A percentile compares a stretch with the other conserved stretches of the same genome.
phyloP scores from a whole-genome alignment of 768 basidiomycete species.

The Calocybe indica region DNA sequence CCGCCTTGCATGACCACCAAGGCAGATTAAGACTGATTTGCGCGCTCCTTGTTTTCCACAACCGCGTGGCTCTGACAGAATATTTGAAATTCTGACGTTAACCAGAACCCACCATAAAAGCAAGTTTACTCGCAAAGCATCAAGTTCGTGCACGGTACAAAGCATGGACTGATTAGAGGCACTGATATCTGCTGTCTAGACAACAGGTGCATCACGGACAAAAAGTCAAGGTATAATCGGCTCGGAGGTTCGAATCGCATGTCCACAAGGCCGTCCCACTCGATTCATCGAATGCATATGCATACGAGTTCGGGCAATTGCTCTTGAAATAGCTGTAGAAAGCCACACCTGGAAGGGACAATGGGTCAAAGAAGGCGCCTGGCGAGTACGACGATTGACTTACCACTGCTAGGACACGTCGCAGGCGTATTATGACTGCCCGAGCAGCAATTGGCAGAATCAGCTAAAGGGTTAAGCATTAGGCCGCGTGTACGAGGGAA shows the following conservation, averaged over 20 bases:
- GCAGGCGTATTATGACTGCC: slow-evolving; percentile 23
- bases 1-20: too few relatives aligned
- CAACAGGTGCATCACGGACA: slow-evolving; percentile 12
- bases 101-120: too few relatives aligned
- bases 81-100: too few relatives aligned
- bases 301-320: slow-evolving; percentile 28
- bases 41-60: too few relatives aligned
- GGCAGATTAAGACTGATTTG: too few relatives aligned
- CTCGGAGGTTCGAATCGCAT: slow-evolving; percentile 23
- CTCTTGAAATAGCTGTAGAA: slow-evolving; percentile 20
- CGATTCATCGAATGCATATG: slow-evolving; percentile 41
- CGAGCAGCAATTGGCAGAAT: slow-evolving; percentile 32
- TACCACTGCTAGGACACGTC: slow-evolving; percentile 30
- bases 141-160: too few relatives aligned
- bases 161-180: too few relatives aligned
- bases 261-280: slow-evolving; percentile 42
- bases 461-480: slow-evolving; percentile 5
- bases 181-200: too few relatives aligned
- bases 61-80: too few relatives aligned
- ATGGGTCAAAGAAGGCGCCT: not conserved
- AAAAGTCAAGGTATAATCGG: slow-evolving; percentile 24
- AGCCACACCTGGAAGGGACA: slow-evolving; percentile 13
- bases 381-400: not conserved
- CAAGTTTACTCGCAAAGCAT: too few relatives aligned
- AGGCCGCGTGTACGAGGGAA: not conserved